Conservation (phyloP, 2,329 filamentous ascomycete species). For the Sporothrix variecibatus region DNA sequence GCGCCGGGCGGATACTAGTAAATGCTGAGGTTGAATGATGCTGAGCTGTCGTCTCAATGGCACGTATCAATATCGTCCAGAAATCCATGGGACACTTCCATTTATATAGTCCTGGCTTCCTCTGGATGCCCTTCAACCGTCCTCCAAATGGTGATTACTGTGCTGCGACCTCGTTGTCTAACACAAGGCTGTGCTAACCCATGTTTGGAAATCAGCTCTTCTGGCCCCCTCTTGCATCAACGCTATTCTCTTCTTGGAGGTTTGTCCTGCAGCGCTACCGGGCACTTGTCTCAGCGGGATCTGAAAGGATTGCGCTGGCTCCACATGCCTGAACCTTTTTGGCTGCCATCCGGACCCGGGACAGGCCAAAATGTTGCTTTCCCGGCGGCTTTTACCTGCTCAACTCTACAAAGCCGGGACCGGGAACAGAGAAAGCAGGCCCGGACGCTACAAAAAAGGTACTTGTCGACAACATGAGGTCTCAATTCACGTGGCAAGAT, state of each 20-base stretch:
- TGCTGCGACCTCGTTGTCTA: background rate
- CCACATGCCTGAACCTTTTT: background rate
- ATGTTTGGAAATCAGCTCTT: background rate
- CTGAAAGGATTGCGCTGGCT: background rate
- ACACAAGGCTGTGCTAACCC: slow-evolving; percentile 1
- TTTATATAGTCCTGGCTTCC: background rate
- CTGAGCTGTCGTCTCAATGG: background rate
- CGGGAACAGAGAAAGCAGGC: background rate
- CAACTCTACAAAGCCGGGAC: background rate
- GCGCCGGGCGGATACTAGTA: background rate
- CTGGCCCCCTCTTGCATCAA: background rate
- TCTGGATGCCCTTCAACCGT: background rate
- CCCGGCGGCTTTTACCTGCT: background rate
- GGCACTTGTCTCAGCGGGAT: background rate
- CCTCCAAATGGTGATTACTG: background rate
- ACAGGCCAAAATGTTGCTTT: background rate
- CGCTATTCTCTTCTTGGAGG: background rate
- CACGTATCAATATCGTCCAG: background rate
- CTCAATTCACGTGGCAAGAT: background rate
- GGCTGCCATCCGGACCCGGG: background rate
- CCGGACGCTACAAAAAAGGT: background rate
- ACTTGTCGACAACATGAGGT: background rate
- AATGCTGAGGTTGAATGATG: background rate
- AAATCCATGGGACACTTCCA: background rate
- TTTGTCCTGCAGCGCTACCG: background rate